Base-by-base conservation (phyloP, 2,329 filamentous ascomycete genomes). In the Trichoderma harzianum region DNA sequence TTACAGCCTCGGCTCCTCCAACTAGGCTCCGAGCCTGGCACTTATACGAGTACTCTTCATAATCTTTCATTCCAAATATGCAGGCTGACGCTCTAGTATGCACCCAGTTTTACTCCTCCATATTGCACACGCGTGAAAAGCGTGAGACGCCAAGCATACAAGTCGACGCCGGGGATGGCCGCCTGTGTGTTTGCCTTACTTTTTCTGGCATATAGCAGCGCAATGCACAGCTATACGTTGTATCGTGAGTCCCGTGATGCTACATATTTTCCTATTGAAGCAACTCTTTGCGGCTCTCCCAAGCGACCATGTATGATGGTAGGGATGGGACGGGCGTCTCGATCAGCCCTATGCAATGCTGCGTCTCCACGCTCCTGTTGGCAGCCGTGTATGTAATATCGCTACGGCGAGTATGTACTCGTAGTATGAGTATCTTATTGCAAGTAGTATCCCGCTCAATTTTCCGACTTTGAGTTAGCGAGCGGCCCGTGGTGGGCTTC, bases 271-370 rank as follows among this genome's bases (percentile, higher is more conserved):
- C 36, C 24, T 7, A 28, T 24, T 43, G 12, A 36, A 32, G 39
- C 39, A 26, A 60, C 18, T 58, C 34, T 60, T n/a, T 60, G 65
- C 65, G 55, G 65, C 53, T 68, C 34, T 60, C 53, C 28, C 26
- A 28, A 47, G 53, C 24, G 14, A 21, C 51, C 47, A 60, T 26
- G 12, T 51, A 26, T 47, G 39, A n/a, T 43, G 24, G 24, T 30
- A 51, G 28, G 30, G 26, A 16, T 24, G 16, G 30, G 28, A 69
- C 66, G 39, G 66, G 28, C 66, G 39, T 53, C 57, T 57, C 51
- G 16, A 21, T 69, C 66, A 69, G 66, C 66, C 66, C 66, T 69
- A 69, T 69, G 57, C 66, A 69, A n/a, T 69, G 57, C 21, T 62
- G 66, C 57, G 32, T 43, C 51, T 58, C 64, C 64, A 67, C 64